Evolutionary conservation across 352 stramenopile species (phyloP), one percentile per base, ranked within the genome.

Genomic region (Pythium utonaiense): DNA sequence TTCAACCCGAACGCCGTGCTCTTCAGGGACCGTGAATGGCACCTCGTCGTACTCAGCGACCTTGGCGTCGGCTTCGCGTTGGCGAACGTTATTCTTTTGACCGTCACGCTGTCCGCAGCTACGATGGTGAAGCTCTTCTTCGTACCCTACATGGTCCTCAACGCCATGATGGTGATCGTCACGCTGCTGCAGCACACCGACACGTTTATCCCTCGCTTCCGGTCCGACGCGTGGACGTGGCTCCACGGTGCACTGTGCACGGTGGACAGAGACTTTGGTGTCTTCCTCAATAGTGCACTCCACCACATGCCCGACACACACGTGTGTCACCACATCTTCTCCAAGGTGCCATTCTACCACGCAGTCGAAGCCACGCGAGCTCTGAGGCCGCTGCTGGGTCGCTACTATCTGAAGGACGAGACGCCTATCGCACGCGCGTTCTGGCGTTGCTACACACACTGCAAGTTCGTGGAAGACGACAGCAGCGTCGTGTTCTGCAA

Each of bases 331-430:
- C 97, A 99, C 76, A 89, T 99, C 51, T 99, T 99, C 75, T 97
- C 96, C 71, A 98, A 98, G 80, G 98, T 99, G 91, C 97, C 97
- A 16, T 98, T 98, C 73, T 99, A 99, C 86, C 95, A 99, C 76
- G 96, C 96, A 10, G 69, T 94, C 54, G 93, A 98, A 60, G 97
- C 97, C 12, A 99, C 96, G 9, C 73, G 93, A 40, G 87, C 91
- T 47, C 87, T 99, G 57, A 96, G 96, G 75, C 91, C 81, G 9
- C 81, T 94, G 50, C 75, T 98, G 42, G 93, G 92, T 67, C 96
- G 96, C 67, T 98, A 98, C 73, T 98, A 98, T 70, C 78, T 98
- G 10, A 97, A 98, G 69, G 95, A 99, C 70, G 70, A 83, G 3
- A 97, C 91, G 48, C 75, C 91, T 6, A 93, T 95, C 62, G 87